A percentile compares a stretch with the other conserved stretches of the same genome.
phyloP scores from a whole-genome alignment of 192 early-diverging fungal species.

The Allomyces javanicus region DNA sequence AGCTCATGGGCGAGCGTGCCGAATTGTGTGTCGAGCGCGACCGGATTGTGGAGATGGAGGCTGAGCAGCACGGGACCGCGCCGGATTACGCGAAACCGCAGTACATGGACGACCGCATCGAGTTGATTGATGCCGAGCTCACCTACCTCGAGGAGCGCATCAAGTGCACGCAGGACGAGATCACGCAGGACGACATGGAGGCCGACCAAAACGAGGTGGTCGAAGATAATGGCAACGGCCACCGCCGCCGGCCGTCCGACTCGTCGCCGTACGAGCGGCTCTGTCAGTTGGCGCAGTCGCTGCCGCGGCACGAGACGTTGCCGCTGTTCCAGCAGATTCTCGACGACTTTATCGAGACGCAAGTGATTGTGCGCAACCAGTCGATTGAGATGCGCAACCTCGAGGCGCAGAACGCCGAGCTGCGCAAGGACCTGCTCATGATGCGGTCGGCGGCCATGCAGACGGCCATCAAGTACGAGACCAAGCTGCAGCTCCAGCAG shows the following conservation, averaged over 20 bases:
- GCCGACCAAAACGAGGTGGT: slow-evolving; percentile 3
- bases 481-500: no score
- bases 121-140: slow-evolving; percentile 33
- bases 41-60: slow-evolving; percentile 17
- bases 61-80: slow-evolving; percentile 7
- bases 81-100: slow-evolving; percentile 12
- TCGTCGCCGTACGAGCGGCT: slow-evolving; percentile 17
- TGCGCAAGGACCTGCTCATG: slow-evolving; percentile 28
- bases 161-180: slow-evolving; percentile 24
- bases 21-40: slow-evolving; percentile 28
- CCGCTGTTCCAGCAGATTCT: slow-evolving; percentile 28
- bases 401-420: slow-evolving; percentile 28
- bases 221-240: slow-evolving; percentile 2
- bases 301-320: slow-evolving; percentile 24
- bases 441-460: slow-evolving; percentile 36
- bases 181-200: slow-evolving; percentile 17
- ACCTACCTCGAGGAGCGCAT: slow-evolving; percentile 29
- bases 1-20: slow-evolving; percentile 20
- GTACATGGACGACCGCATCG: slow-evolving; percentile 33
- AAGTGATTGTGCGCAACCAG: slow-evolving; percentile 20
- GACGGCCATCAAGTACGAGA: slow-evolving; percentile 23
- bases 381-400: slow-evolving; percentile 21
- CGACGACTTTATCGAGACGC: slow-evolving; percentile 29
- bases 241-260: no score
- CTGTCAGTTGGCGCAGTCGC: slow-evolving; percentile 19